phyloP scores from a whole-genome alignment of 2,329 filamentous ascomycete species.

The Colletotrichum ledebouriae region DNA sequence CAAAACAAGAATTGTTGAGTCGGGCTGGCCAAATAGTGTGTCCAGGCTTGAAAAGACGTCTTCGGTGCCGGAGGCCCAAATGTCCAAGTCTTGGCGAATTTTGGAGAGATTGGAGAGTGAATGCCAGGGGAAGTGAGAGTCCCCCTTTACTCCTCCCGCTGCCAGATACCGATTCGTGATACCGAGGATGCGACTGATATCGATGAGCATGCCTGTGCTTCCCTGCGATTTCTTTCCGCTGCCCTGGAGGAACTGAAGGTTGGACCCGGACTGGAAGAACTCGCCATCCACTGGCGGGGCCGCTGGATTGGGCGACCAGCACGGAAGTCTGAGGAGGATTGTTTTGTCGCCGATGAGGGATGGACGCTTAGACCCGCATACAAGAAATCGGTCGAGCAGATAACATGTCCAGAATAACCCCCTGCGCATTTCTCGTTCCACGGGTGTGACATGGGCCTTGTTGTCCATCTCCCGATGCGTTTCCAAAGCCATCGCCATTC shows the following conservation, averaged over 20 bases:
- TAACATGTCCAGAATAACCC: conserved; percentile 93
- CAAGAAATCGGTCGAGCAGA: conserved; percentile 85
- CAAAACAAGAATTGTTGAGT: conserved; percentile 83
- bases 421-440: conserved; percentile 81
- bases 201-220: conserved; percentile 84
- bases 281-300: conserved; percentile 79
- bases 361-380: conserved; percentile 84
- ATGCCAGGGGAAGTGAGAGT: conserved; percentile 93
- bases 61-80: conserved; percentile 86
- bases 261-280: conserved; percentile 84
- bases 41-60: conserved; percentile 84
- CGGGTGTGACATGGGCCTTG: conserved; percentile 70
- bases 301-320: conserved; percentile 75
- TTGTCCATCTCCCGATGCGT: conserved; percentile 81
- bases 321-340: conserved; percentile 80
- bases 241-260: conserved; percentile 78
- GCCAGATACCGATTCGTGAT: conserved; percentile 88
- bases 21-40: conserved; percentile 80
- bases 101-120: conserved; percentile 87
- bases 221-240: conserved; percentile 79
- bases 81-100: conserved; percentile 86
- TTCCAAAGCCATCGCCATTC: conserved; percentile 86
- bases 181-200: conserved; percentile 85
- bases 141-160: conserved; percentile 87
- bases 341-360: conserved; percentile 84